Evolutionary conservation across 331 rosid genomes (phyloP).

Genomic region (Rhamnella rubrinervis): DNA sequence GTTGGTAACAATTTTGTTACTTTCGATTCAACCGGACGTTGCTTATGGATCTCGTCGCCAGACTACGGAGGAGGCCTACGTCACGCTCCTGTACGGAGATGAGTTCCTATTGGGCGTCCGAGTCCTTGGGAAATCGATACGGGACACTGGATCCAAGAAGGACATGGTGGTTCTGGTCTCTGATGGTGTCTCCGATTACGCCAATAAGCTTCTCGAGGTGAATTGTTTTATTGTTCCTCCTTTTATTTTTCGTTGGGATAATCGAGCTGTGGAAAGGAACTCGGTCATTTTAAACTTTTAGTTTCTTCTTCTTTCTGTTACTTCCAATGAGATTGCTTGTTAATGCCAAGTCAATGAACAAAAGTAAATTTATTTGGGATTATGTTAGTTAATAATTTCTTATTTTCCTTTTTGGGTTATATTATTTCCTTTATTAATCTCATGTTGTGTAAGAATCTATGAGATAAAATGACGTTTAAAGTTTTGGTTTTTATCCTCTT

Average conservation of each 20-base stretch:
- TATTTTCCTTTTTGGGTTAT: neutral
- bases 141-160: constrained; percentile 75
- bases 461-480: too few relatives aligned
- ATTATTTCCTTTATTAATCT: neutral
- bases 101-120: constrained; percentile 94
- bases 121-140: constrained; percentile 94
- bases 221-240: neutral
- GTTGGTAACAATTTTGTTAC: constrained; percentile 28
- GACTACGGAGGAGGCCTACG: constrained; percentile 68
- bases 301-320: neutral
- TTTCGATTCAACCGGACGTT: constrained; percentile 35
- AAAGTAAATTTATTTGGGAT: neutral
- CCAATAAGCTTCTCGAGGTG: constrained; percentile 75
- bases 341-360: neutral
- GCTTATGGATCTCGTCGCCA: constrained; percentile 41
- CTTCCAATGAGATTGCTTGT: too few relatives aligned
- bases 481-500: neutral
- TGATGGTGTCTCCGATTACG: constrained; percentile 88
- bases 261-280: constrained; percentile 11
- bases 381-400: neutral
- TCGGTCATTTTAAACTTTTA: neutral
- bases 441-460: too few relatives aligned
- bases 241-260: neutral
- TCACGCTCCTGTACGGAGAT: constrained; percentile 90
- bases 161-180: constrained; percentile 94